Conservation (phyloP, 495 filamentous ascomycete species). For the Penicillium samsonianum region DNA sequence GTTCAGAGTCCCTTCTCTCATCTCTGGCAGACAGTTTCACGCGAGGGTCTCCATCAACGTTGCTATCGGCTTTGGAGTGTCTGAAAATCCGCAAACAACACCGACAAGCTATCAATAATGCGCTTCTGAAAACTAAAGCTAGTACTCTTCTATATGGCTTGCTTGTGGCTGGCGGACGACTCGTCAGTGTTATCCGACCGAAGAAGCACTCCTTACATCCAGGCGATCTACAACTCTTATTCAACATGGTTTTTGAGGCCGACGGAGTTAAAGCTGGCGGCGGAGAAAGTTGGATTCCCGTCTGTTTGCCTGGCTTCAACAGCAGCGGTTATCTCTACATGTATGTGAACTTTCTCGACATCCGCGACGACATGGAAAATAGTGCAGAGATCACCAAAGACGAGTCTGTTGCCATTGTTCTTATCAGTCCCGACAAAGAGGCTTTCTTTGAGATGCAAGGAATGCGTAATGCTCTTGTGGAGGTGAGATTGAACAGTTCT, state of each 20-base stretch:
- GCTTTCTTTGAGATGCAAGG: constrained; percentile 84
- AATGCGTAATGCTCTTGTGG: constrained; percentile 80
- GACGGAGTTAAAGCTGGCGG: constrained; percentile 83
- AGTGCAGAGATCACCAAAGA: constrained; percentile 51
- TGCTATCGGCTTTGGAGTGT: constrained; percentile 90
- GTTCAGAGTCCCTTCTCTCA: constrained; percentile 87
- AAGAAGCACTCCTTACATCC: constrained; percentile 95
- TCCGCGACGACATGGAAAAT: constrained; percentile 36
- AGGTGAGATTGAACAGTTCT: constrained; percentile 38
- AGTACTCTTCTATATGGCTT: constrained; percentile 86
- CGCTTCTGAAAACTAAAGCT: constrained; percentile 73
- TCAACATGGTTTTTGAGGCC: constrained; percentile 99
- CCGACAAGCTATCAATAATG: constrained; percentile 80
- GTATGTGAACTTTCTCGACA: constrained; percentile 89
- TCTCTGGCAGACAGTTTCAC: constrained; percentile 94
- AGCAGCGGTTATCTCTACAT: constrained; percentile 97
- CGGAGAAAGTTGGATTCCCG: constrained; percentile 95
- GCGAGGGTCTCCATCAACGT: constrained; percentile 81
- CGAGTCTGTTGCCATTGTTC: constrained; percentile 83
- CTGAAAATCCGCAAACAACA: constrained; percentile 84
- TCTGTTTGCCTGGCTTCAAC: constrained; percentile 97
- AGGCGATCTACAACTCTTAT: constrained; percentile 91
- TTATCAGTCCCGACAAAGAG: constrained; percentile 92
- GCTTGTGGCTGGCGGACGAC: constrained; percentile 87
- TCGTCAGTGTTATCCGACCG: constrained; percentile 91